phyloP scores from a whole-genome alignment of 768 basidiomycete genomes.

The Leccinum sublutescens region DNA sequence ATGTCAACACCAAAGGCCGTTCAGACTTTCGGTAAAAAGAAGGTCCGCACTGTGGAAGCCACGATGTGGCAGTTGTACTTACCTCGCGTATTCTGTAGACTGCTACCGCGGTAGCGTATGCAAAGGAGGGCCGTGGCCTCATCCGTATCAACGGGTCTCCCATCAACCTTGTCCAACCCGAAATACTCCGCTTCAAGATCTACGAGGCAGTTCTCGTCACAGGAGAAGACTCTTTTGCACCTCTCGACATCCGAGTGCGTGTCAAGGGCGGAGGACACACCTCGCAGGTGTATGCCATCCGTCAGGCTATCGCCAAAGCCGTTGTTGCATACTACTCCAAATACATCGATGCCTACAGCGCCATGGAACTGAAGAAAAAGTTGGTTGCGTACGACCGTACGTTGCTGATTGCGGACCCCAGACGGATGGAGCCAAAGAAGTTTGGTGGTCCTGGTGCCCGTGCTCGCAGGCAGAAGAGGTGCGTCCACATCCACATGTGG shows the following conservation, averaged over 20 bases:
- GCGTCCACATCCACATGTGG: not conserved
- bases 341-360: slow-evolving; percentile 96
- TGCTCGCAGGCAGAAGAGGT: slow-evolving; percentile 98
- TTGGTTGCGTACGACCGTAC: slow-evolving; percentile 93
- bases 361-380: slow-evolving; percentile 98
- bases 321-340: slow-evolving; percentile 98
- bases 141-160: slow-evolving; percentile 97
- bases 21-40: slow-evolving; percentile 99
- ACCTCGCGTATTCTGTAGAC: slow-evolving; percentile 52
- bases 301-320: slow-evolving; percentile 98
- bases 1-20: slow-evolving; percentile 87
- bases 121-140: slow-evolving; percentile 93
- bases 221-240: slow-evolving; percentile 83
- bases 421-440: slow-evolving; percentile 99
- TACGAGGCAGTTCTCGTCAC: slow-evolving; percentile 96
- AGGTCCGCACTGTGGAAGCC: slow-evolving; percentile 51
- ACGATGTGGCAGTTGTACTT: not conserved
- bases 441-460: slow-evolving; percentile 98
- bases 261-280: slow-evolving; percentile 99
- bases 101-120: slow-evolving; percentile 96
- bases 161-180: slow-evolving; percentile 92
- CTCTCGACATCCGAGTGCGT: slow-evolving; percentile 94
- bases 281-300: slow-evolving; percentile 97
- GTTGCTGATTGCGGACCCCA: slow-evolving; percentile 87
- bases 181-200: slow-evolving; percentile 95